Base-by-base conservation (phyloP, 2,329 filamentous ascomycete species). In the Curvularia verruculosa region DNA sequence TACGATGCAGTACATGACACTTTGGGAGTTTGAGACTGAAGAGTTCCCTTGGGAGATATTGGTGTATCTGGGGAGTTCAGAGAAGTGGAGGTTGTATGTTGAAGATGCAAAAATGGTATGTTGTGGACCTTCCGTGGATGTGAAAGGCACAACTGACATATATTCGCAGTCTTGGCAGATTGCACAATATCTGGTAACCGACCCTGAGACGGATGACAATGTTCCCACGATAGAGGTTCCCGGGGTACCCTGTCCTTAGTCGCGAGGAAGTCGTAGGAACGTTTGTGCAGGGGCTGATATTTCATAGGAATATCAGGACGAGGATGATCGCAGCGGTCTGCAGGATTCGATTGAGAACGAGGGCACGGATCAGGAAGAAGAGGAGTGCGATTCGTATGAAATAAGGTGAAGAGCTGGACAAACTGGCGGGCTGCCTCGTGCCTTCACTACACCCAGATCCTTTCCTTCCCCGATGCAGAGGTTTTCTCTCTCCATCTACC, bases 1-100 rank as follows among this genome's bases (percentile, higher is more conserved):
- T 9, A 59, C 39, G 53, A 58, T n/a, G n/a, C 58, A 56, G n/a
- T 65, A 63, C 51, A 50, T 65, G 43, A 63, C 60, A 2, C 50
- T 65, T 6, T 65, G 58, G 62, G 62, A 65, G 34, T 63, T 61
- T 40, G 58, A 58, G 19, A 57, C 39, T 13, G 58, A 59, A 13
- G 62, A 65, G 1, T 23, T 65, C 24, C 62, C 62, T 7, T 65
- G 62, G 62, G 62, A 65, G 23, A 48, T 63, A 3, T 15, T 65
- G 23, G 51, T 65, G n/a, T 61, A 61, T 15, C 46, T 65, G 18
- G 62, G 62, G 1, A 56, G 55, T 26, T 61, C 60, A 29, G 58
- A 61, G 21, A 34, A 52, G 18, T 65, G 62, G 62, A 54, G 62
- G 18, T 34, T 59, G 8, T 63, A 65, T 28, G 54, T 58, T 6